These are phyloP conservation scores for Gliomastix tumulicola DNA, from an alignment of 2,329 filamentous ascomycete species.

Conservation along the genomic window DNA sequence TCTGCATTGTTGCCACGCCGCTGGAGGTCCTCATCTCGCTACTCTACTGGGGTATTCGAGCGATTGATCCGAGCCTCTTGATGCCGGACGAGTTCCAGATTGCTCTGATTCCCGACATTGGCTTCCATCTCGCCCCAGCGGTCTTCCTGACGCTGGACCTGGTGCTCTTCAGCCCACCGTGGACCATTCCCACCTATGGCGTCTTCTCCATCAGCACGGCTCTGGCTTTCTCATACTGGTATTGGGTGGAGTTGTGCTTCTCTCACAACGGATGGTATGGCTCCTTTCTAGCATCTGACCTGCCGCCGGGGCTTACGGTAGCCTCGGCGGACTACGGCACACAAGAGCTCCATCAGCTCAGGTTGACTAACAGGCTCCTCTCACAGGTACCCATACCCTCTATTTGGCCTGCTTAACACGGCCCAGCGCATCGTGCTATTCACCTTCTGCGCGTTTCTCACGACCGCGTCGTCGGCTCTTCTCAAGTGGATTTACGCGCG, in stretches of 20 bases:
- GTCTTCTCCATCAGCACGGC: constrained; percentile 50
- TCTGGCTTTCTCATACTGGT: constrained; percentile 65
- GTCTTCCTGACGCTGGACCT: constrained; percentile 59
- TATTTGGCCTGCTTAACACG: constrained; percentile 65
- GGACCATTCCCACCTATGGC: constrained; percentile 55
- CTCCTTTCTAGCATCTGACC: background rate
- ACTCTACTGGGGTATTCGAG: constrained; percentile 64
- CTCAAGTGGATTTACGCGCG: constrained; percentile 65
- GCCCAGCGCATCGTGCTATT: constrained; percentile 64
- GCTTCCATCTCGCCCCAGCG: constrained; percentile 61
- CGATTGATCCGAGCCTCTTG: constrained; percentile 46
- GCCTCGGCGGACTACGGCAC: too few species aligned
- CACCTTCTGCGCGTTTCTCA: constrained; percentile 58
- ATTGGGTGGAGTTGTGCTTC: constrained; percentile 70
- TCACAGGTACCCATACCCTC: constrained; percentile 74
- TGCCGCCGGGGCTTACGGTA: too few species aligned
- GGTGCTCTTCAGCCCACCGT: constrained; percentile 64
- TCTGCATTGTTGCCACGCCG: constrained; percentile 60
- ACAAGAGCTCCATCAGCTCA: too few species aligned
- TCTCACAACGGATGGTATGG: constrained; percentile 57
- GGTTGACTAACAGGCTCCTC: background rate
- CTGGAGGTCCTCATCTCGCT: constrained; percentile 65
- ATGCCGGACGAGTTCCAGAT: constrained; percentile 49
- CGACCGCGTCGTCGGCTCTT: constrained; percentile 61
- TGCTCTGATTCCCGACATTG: constrained; percentile 49